Evolutionary conservation across 371 early-diverging fungal species (phyloP).

Genomic region (Phascolomyces articulosus): DNA sequence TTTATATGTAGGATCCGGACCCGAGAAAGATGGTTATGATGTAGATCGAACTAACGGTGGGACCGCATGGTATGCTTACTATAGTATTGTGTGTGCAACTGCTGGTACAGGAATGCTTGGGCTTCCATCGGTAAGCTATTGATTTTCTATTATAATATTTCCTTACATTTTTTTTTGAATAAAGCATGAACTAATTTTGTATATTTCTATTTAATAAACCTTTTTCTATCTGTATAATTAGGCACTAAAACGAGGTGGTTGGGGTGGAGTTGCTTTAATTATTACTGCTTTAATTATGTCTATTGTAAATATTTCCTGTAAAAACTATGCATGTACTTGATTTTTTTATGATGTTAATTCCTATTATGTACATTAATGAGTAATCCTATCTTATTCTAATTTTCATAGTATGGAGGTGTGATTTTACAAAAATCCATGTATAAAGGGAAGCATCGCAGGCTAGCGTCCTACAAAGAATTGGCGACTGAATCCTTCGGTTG

Average conservation of each 20-base stretch:
- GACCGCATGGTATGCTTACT: conserved; percentile 37
- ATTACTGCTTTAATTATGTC: conserved; percentile 81
- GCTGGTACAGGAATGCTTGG: conserved; percentile 89
- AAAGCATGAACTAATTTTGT: no score
- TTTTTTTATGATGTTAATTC: conserved; percentile 63
- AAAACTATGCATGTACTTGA: no score
- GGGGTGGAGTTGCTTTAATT: conserved; percentile 71
- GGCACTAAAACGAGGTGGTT: conserved; percentile 78
- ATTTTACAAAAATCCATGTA: conserved; percentile 39
- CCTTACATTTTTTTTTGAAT: no score
- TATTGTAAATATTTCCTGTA: no score
- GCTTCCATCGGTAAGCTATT: conserved; percentile 33
- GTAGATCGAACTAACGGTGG: conserved; percentile 2
- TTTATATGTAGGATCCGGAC: no score
- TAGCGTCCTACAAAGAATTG: conserved; percentile 40
- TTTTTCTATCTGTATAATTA: no score
- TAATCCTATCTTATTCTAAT: no score
- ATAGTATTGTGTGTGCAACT: conserved; percentile 77
- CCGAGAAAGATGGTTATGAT: neutral
- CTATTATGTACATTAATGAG: conserved; percentile 7
- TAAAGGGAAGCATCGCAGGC: conserved; percentile 31
- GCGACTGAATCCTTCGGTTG: conserved; percentile 39
- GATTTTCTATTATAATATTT: no score
- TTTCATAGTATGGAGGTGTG: conserved; percentile 47
- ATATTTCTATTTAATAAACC: no score